These are phyloP conservation scores for Metschnikowia matae DNA, from an alignment of 805 yeast genomes.

Conservation along the genomic window DNA sequence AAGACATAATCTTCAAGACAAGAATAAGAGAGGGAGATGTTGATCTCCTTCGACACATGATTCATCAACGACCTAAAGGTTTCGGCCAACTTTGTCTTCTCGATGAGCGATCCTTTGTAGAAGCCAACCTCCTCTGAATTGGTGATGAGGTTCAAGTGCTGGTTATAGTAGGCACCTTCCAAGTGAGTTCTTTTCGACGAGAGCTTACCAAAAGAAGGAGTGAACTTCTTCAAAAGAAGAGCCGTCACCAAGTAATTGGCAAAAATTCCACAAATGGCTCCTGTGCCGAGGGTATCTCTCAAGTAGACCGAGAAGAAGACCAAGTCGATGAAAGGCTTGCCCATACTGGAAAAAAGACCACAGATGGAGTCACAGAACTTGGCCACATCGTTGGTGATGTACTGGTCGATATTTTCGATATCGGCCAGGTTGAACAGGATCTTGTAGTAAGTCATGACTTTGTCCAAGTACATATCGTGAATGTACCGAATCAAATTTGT, in stretches of 20 bases:
- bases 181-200: constrained; percentile 69
- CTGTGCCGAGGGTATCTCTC: constrained; percentile 78
- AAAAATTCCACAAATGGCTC: constrained; percentile 81
- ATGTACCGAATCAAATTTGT: constrained; percentile 78
- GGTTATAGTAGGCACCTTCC: constrained; percentile 86
- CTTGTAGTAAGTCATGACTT: constrained; percentile 79
- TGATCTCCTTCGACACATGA: constrained; percentile 53
- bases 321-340: constrained; percentile 86
- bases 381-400: constrained; percentile 78
- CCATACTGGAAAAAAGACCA: constrained; percentile 80
- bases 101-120: constrained; percentile 82
- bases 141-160: constrained; percentile 77
- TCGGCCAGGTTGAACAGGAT: constrained; percentile 54
- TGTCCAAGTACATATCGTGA: constrained; percentile 84
- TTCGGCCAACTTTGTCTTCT: constrained; percentile 58
- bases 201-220: constrained; percentile 83
- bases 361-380: constrained; percentile 79
- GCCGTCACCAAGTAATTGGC: constrained; percentile 80
- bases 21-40: constrained; percentile 61
- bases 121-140: constrained; percentile 94
- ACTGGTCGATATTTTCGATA: constrained; percentile 74
- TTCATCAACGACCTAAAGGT: constrained; percentile 54
- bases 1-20: constrained; percentile 80
- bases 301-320: constrained; percentile 80
- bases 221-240: constrained; percentile 58